Evolutionary conservation across 1,139 yeast genomes (phyloP), one percentile per base, ranked within the genome.

Genomic region (Barnettozyma hawaiiensis): DNA sequence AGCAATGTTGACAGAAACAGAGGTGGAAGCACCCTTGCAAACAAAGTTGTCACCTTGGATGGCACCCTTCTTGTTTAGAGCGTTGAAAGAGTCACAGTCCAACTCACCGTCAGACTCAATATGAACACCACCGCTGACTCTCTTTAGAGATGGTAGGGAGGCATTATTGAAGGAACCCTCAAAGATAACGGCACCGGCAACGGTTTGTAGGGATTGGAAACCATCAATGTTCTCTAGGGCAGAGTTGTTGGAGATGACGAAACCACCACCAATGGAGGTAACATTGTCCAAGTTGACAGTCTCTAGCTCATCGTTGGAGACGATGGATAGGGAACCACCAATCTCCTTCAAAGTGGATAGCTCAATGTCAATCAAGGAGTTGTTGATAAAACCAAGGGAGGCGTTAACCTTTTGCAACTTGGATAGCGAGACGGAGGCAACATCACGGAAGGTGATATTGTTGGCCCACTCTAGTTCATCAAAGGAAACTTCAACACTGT

Each of bases 71-170:
- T 69, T 67, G 70, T 80, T 76, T 64, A 82, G 73, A 48, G 66
- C 63, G 67, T 82, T 76, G 75, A 87, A 87, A 47, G 76, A 72
- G 52, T 73, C 66, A 78, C 97, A 92, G 70, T 86, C 77, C 69
- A 87, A 80, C 60, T 81, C 81, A 53, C 78, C 71, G 47, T 67
- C 62, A 47, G 96, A 76, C 64, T 82, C 82, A 63, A 92, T 74
- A 61, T 71, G 70, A 70, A 90, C 94, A 66, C 96, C 96, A 76
- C 98, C 98, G 65, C 78, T 76, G 61, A 92, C 95, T 60, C 82
- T 76, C 57, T 68, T 71, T 65, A 92, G 78, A 35, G 76, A 61
- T 54, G 81, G 78, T 65, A 92, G 76, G 52, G 86, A 70, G 64
- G 95, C 92, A 61, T 81, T 75, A 64, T 79, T 73, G 69, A 90